Evolutionary conservation across 2,329 filamentous ascomycete species (phyloP).

Genomic region (Pseudocercospora musae): DNA sequence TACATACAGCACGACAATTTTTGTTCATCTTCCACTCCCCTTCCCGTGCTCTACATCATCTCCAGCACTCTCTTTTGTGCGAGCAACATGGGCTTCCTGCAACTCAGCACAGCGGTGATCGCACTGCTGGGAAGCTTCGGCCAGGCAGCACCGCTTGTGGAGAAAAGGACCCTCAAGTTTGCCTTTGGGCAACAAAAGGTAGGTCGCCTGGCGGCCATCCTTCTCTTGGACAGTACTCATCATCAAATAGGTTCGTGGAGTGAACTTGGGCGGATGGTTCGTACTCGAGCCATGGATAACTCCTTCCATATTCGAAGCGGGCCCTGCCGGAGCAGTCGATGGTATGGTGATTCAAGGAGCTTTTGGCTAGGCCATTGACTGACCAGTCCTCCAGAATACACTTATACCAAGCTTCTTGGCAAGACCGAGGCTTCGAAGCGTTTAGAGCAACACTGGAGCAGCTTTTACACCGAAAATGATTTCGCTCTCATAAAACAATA

Average conservation of each 20-base stretch:
- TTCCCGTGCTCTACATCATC: neutral
- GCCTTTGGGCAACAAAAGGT: slow-evolving; percentile 52
- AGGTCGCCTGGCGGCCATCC: neutral
- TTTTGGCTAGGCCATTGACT: neutral
- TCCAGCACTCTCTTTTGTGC: neutral
- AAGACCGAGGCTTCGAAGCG: slow-evolving; percentile 42
- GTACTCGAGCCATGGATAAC: slow-evolving; percentile 64
- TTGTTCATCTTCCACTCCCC: neutral
- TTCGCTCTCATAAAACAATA: slow-evolving; percentile 40
- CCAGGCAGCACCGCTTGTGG: slow-evolving; percentile 23
- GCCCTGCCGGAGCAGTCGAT: slow-evolving; percentile 51
- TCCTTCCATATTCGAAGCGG: slow-evolving; percentile 56
- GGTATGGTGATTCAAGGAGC: slow-evolving; percentile 31
- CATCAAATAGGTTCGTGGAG: slow-evolving; percentile 49
- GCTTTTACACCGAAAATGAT: slow-evolving; percentile 42
- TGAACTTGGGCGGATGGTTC: slow-evolving; percentile 64
- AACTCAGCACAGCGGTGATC: slow-evolving; percentile 21
- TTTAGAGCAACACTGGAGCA: slow-evolving; percentile 39
- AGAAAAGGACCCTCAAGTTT: slow-evolving; percentile 38
- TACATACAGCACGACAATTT: neutral
- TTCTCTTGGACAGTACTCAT: neutral
- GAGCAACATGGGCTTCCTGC: slow-evolving; percentile 23
- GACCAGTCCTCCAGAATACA: slow-evolving; percentile 28
- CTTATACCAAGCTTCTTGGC: slow-evolving; percentile 44
- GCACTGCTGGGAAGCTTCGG: slow-evolving; percentile 26